Base-by-base conservation (phyloP, 768 basidiomycete species). In the Termitomyces heimii region DNA sequence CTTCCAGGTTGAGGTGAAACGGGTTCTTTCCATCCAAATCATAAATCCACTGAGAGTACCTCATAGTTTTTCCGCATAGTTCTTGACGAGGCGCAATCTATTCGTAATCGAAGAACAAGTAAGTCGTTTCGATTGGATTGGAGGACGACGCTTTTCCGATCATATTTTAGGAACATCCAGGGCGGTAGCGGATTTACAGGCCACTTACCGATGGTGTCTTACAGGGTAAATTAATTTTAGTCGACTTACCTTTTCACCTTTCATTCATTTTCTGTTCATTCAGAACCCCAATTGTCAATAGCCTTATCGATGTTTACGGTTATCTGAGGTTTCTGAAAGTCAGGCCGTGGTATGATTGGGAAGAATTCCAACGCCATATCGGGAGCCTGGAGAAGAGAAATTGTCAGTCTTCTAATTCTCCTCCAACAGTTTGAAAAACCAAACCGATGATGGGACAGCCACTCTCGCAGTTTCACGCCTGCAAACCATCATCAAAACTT, bases 211-310 rank as follows among this genome's bases (percentile, higher is more conserved):
- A 39, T 91, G 89, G 89, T 81, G 79, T 60, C 70, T 89, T 9
- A 88, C 85, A 26, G 85, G 83, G 77, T 80, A 65, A 20, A 20
- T 32, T 7, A 7, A 20, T 73, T 67, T 22, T 10, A 13, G 14
- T 26, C 34, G 7, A 37, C 14, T 16, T 4, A 35, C 22, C 34
- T 22, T 43, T n/a, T 46, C 12, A 40, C 18, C 14, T 42, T 16
- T 31, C 24, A 51, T 42, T 60, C 16, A 26, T 10, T 18, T 32
- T 16, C 35, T 29, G 12, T 46, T 59, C 51, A 52, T 55, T 24
- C 28, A 81, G 83, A 1, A 88, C 86, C 0, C 84, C 85, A 0
- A 82, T 89, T 58, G 78, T 84, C 54, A 91, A 89, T 62, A 66
- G 70, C 13, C 74, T 89, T 20, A 64, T 67, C 1, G 89, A 89